phyloP scores from a whole-genome alignment of 495 filamentous ascomycete genomes.

The Aspergillus incahuasiensis region DNA sequence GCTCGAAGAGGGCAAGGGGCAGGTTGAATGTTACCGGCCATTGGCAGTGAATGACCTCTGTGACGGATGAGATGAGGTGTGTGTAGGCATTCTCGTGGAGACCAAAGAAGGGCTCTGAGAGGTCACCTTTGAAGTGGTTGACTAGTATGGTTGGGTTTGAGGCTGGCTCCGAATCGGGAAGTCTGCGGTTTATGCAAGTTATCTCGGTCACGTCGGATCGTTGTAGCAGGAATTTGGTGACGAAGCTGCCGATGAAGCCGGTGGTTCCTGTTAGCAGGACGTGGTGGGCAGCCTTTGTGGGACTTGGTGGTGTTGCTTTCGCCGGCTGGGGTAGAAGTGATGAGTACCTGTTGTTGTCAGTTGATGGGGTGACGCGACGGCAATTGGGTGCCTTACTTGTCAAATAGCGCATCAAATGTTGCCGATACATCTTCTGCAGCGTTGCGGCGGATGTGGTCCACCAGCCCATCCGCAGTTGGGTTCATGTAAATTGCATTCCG shows the following conservation, averaged over 20 bases:
- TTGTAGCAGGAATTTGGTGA: constrained; percentile 40
- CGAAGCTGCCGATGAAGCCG: constrained; percentile 49
- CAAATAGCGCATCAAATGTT: background rate
- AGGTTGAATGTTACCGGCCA: constrained; percentile 60
- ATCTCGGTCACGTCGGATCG: constrained; percentile 32
- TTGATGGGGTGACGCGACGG: background rate
- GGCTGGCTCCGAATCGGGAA: background rate
- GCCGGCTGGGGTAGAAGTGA: constrained; percentile 17
- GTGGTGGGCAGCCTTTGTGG: constrained; percentile 1
- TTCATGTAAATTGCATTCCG: constrained; percentile 9
- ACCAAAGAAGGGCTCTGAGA: constrained; percentile 41
- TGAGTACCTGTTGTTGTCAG: constrained; percentile 1
- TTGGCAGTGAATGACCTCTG: constrained; percentile 53
- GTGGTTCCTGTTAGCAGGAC: constrained; percentile 54
- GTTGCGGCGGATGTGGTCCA: background rate
- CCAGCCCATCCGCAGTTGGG: constrained; percentile 3
- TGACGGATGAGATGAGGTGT: constrained; percentile 33
- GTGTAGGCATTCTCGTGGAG: constrained; percentile 31
- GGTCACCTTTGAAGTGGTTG: constrained; percentile 34
- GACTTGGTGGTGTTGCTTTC: background rate
- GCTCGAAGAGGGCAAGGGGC: constrained; percentile 47
- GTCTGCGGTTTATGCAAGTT: constrained; percentile 46
- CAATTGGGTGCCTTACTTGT: background rate
- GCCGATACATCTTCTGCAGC: background rate
- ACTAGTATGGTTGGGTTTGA: background rate